Evolutionary conservation across 1,284 basidiomycete genomes (phyloP), one percentile per base, ranked within the genome.

Genomic region (Singerocomus rubriflavus): DNA sequence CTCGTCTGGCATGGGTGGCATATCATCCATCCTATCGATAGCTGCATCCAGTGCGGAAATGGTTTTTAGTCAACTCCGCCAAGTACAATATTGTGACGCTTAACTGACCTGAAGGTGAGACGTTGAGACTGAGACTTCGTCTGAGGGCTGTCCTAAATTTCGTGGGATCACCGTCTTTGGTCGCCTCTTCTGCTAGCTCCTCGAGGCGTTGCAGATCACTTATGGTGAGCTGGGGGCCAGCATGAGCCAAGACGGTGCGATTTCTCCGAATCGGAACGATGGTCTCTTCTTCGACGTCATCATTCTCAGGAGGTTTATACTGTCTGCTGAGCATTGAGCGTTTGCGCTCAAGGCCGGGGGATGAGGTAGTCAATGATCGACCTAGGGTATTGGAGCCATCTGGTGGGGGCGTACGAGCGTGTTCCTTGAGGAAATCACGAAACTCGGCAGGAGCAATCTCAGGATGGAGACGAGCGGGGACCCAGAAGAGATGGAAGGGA

Each of bases 361-460:
- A 76, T 29, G 70, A 57, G 37, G 69, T 69, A 6, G 74, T 69
- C 41, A 71, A 66, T 11, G 67, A 74, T 57, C 49, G 72, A 66
- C 62, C 71, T 59, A 60, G 65, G 60, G 57, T 37, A 52, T 53
- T 64, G 46, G 68, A 51, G 30, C 72, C 78, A 62, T 86, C 83
- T 29, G 74, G 67, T 14, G 77, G 71, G 38, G 69, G 76, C 10
- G 79, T 72, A 65, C 83, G 73, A 51, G 95, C 85, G 73, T 98
- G 96, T 61, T 97, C 91, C 69, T 95, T 91, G 59, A 99, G 82
- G 65, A 98, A 98, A 27, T 86, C 86, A 52, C 93, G 85, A 71
- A 99, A 99, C 71, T 98, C 93, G 46, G 86, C 85, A 10, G 97
- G 97, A 1, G 95, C 96, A 65, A 99, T 91, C 74, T 99, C 96